These are phyloP conservation scores for Pestalotiopsis sp. DNA, from an alignment of 2,329 filamentous ascomycete species.

Conservation along the genomic window DNA sequence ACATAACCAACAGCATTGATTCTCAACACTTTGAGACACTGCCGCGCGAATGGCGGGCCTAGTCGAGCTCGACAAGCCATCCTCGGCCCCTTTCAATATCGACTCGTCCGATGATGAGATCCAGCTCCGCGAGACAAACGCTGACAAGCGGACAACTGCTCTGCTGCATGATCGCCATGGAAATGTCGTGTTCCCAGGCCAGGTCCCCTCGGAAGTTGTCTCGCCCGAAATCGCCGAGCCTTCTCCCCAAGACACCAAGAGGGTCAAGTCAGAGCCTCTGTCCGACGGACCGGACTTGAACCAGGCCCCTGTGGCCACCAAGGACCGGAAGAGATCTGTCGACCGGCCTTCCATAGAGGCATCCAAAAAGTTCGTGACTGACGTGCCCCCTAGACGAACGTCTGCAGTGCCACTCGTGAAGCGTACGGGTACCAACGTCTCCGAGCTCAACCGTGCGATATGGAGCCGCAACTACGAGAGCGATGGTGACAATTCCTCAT, in stretches of 20 bases:
- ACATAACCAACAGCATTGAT: not conserved
- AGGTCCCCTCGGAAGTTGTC: constrained; percentile 27
- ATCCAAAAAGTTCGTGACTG: constrained; percentile 21
- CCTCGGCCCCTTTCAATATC: constrained; percentile 23
- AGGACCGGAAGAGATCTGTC: not conserved
- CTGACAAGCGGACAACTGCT: constrained; percentile 17
- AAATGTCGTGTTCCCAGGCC: constrained; percentile 23
- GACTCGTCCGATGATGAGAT: constrained; percentile 18
- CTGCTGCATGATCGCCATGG: constrained; percentile 25
- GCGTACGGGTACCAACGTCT: constrained; percentile 26
- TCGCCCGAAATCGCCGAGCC: constrained; percentile 18
- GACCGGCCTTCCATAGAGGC: constrained; percentile 18
- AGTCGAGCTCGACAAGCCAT: constrained; percentile 30
- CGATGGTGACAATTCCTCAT: constrained; percentile 20
- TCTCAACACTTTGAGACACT: not conserved
- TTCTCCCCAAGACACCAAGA: constrained; percentile 13
- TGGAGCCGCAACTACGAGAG: constrained; percentile 10
- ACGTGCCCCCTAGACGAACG: constrained; percentile 11
- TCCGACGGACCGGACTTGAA: not conserved
- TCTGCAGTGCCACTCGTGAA: constrained; percentile 20
- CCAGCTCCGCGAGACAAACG: constrained; percentile 16
- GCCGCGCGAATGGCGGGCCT: constrained; percentile 21
- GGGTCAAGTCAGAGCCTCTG: constrained; percentile 18
- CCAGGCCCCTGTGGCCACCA: not conserved
- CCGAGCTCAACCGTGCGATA: constrained; percentile 19